Base-by-base conservation (phyloP, 495 filamentous ascomycete species). In the Penicillium alfredii region DNA sequence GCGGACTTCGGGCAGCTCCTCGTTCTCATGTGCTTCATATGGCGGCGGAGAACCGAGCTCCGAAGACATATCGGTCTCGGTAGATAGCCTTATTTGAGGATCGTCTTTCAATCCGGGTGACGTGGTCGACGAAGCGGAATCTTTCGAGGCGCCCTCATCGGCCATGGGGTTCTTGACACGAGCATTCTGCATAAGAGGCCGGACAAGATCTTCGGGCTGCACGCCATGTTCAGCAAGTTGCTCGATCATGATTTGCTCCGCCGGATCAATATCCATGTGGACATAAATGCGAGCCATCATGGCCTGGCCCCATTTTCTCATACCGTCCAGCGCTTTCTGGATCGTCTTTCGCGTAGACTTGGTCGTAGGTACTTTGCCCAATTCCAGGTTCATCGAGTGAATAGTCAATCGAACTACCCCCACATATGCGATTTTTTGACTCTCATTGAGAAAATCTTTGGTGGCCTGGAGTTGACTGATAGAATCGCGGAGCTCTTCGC, bases 191-290 rank as follows among this genome's bases (percentile, higher is more conserved):
- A 96, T 94, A 29, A 99, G 70, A 1, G 84, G 73, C 3, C 82
- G 82, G 0, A 86, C 84, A 16, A 99, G 69, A 60, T 99, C 92
- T 20, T 60, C 62, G 2, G 90, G 82, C 41, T 84, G 64, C 6
- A 99, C 88, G 8, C 89, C 93, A 64, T 99, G 92, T 32, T 86
- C 84, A 8, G 83, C 78, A 40, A 99, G 68, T 60, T 99, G 93
- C 60, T 99, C 92, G 45, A 99, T 96, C 92, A 99, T 99, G 50
- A 99, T 68, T 66, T 99, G 92, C 68, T 99, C 92, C 37, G 61
- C 60, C 20, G 82, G 56, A 51, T 80, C 84, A 49, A 99, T 88
- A 36, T 99, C 92, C 92, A 99, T 97, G 63, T 99, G 92, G 12
- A 73, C 64, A 60, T 96, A 97, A 21, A 99, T 53, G 38, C 88